Evolutionary conservation across 305 asterid genomes (phyloP), one percentile per base, ranked within the genome.

Genomic region (Rubia tinctorum): DNA sequence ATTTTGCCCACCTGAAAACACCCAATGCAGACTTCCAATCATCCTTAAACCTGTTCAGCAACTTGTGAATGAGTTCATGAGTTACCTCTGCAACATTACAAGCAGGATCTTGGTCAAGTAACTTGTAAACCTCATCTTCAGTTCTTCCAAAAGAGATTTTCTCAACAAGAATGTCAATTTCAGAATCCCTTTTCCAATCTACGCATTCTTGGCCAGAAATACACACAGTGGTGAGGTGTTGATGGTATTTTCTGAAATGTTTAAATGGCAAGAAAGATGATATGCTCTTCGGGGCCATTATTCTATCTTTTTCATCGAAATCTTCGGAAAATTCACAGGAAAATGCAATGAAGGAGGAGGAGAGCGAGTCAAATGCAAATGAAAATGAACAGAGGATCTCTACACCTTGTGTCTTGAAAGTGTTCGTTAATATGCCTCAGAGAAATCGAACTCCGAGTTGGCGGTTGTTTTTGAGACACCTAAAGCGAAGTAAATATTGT

Each of bases 21-120:
- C 97, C 96, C 84, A 94, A 72, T 11, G 98, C 94, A 43, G 91
- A 83, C 72, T 86, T 91, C 94, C 97, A 94, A 71, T 94, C 97
- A 80, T 94, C 96, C 78, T 87, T 89, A 77, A 94, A 94, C 42
- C 95, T 89, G 72, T 80, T 77, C 68, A 94, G 92, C 82, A 94
- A 72, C 75, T 76, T 79, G 58, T 74, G 53, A 55, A 90, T 84
- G 55, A 90, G 83, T 75, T 74, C 64, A 72, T 89, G 84, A 34
- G 79, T 83, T 68, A 91, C 75, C 39, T 61, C 74, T 68, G 86
- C 65, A 34, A 83, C 60, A 23, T 78, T 74, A 71, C 88, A 87
- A 62, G 74, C 80, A 20, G 82, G 73, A 55, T 88, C 90, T 34
- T 78, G 79, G 47, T 73, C 73, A 20, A 93, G 86, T 42, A 87